A percentile compares a stretch with the other conserved stretches of the same genome.
Conservation (phyloP, 2,329 filamentous ascomycete species). For the Colletotrichum nymphaeae region DNA sequence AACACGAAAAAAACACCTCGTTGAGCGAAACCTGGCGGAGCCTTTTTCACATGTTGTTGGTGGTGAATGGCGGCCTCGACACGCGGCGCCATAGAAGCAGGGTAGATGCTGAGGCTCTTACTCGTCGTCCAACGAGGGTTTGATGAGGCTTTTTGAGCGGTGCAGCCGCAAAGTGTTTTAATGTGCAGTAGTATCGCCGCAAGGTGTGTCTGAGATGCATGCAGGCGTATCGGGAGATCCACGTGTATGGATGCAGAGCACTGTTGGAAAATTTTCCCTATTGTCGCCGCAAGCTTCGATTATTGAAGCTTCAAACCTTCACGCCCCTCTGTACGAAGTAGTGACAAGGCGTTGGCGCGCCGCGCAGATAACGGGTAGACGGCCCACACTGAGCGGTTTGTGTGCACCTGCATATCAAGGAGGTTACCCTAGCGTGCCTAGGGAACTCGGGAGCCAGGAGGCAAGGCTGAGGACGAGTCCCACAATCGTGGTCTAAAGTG, state of each 20-base stretch:
- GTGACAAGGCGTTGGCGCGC: neutral
- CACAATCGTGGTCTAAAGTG: constrained; percentile 17
- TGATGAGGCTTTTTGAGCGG: neutral
- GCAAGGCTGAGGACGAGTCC: constrained; percentile 28
- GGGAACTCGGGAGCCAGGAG: constrained; percentile 23
- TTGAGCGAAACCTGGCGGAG: neutral
- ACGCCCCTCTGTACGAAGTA: neutral
- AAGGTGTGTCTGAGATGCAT: constrained; percentile 20
- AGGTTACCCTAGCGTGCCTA: neutral
- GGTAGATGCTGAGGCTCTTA: neutral
- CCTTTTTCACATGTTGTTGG: constrained; percentile 26
- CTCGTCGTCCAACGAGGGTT: neutral
- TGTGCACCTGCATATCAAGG: constrained; percentile 1
- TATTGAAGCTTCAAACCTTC: neutral
- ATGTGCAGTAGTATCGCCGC: neutral
- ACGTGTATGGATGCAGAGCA: constrained; percentile 20
- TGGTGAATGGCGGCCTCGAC: neutral
- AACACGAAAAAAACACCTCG: neutral
- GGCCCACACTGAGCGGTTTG: constrained; percentile 31
- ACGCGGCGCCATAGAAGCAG: neutral
- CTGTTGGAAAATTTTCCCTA: constrained; percentile 19
- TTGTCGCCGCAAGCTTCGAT: neutral
- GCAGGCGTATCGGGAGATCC: constrained; percentile 28
- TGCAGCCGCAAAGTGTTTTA: constrained; percentile 15
- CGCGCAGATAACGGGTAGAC: constrained; percentile 24